phyloP scores from a whole-genome alignment of 345 rosid genomes.

The Abelmoschus esculentus region DNA sequence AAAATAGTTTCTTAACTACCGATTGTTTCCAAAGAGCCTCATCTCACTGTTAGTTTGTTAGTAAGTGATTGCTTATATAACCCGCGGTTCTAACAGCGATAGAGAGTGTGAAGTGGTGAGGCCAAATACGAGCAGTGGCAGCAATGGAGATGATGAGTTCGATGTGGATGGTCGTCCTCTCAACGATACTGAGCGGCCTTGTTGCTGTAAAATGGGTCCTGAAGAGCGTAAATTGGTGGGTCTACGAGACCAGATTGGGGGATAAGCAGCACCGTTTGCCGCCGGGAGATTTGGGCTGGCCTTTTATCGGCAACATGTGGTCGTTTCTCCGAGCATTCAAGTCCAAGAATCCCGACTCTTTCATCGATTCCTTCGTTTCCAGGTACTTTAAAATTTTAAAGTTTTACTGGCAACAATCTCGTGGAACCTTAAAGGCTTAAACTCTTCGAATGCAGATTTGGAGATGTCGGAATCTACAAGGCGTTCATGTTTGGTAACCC shows the following conservation, averaged over 20 bases:
- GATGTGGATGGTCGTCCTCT: background rate
- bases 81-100: background rate
- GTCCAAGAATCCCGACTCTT: conserved; percentile 64
- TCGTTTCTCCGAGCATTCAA: conserved; percentile 75
- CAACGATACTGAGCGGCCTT: background rate
- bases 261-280: conserved; percentile 44
- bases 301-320: conserved; percentile 82
- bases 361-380: conserved; percentile 28
- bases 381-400: conserved; percentile 24
- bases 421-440: too few species aligned
- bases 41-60: background rate
- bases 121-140: background rate
- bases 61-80: background rate
- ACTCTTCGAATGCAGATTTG: conserved; percentile 38
- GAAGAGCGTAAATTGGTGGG: conserved; percentile 43
- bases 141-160: background rate
- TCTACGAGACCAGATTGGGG: conserved; percentile 50
- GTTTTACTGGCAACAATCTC: too few species aligned
- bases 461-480: conserved; percentile 58
- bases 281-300: conserved; percentile 82
- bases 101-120: background rate
- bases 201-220: conserved; percentile 34
- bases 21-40: background rate
- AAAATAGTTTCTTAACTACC: background rate
- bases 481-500: conserved; percentile 82